Percentiles rank a stretch among this genome's conserved stretches.
phyloP scores from a whole-genome alignment of 306 rosid species.

The Adenanthera pavonina region DNA sequence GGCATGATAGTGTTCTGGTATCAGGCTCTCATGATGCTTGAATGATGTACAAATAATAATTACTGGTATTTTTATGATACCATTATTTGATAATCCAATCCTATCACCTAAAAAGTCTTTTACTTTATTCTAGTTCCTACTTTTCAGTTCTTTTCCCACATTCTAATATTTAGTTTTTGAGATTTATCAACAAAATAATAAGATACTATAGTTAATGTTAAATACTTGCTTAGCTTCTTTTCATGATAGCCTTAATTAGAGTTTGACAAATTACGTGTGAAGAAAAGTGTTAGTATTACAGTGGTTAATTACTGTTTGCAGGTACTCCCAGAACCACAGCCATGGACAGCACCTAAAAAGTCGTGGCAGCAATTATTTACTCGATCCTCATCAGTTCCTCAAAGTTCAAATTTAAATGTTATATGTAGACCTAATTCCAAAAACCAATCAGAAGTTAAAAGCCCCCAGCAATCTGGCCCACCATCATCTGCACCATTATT shows the following conservation, averaged over 20 bases:
- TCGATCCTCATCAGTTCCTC: constrained; percentile 69
- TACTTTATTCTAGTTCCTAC: constrained; percentile 7
- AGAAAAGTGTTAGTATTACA: constrained; percentile 40
- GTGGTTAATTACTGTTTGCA: constrained; percentile 56
- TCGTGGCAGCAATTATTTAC: constrained; percentile 98
- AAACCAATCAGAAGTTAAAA: constrained; percentile 63
- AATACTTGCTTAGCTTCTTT: constrained; percentile 16
- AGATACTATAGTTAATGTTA: constrained; percentile 28
- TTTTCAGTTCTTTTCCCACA: neutral
- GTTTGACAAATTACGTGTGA: constrained; percentile 13
- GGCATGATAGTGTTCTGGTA: constrained; percentile 1
- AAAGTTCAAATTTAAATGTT: constrained; percentile 70
- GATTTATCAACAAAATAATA: constrained; percentile 5
- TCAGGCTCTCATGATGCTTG: constrained; percentile 12
- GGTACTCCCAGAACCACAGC: constrained; percentile 72
- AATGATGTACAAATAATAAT: constrained; percentile 13
- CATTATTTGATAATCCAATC: neutral
- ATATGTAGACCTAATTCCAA: constrained; percentile 87
- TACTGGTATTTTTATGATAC: neutral
- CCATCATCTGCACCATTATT: constrained; percentile 64
- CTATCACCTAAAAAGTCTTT: constrained; percentile 2
- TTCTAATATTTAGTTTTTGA: constrained; percentile 6
- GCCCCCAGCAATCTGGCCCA: constrained; percentile 63
- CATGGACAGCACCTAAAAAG: constrained; percentile 75
- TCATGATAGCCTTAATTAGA: neutral